These are phyloP conservation scores for Omphalea diandra DNA, from an alignment of 441 rosid species.

Conservation along the genomic window DNA sequence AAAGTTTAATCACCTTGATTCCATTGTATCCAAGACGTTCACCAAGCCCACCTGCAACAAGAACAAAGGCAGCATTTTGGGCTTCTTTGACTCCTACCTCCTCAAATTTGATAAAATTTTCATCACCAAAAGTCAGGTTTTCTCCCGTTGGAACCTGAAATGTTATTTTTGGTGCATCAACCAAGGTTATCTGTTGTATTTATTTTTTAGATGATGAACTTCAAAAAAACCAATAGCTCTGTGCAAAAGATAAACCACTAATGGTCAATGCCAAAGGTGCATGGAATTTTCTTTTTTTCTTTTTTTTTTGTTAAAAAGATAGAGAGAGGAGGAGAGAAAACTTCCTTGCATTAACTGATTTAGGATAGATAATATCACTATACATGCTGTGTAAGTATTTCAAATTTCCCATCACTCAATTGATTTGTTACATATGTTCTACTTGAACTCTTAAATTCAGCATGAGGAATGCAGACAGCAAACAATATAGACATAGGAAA, in stretches of 20 bases:
- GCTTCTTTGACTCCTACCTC: constrained; percentile 83
- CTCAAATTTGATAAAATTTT: constrained; percentile 66
- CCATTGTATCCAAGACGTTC: constrained; percentile 98
- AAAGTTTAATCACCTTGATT: constrained; percentile 59
- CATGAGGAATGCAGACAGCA: background rate
- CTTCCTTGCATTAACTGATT: too few relatives aligned
- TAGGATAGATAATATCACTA: too few relatives aligned
- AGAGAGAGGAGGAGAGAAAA: too few relatives aligned
- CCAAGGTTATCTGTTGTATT: background rate
- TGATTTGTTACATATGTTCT: background rate
- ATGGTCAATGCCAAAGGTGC: background rate
- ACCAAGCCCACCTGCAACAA: constrained; percentile 99
- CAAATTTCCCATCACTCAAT: background rate
- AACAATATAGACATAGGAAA: background rate
- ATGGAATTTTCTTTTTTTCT: too few relatives aligned
- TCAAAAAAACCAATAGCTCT: constrained; percentile 1
- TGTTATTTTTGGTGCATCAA: constrained; percentile 16
- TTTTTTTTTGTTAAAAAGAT: background rate
- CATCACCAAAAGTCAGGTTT: constrained; percentile 62
- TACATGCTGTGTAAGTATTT: background rate
- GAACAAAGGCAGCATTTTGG: constrained; percentile 86
- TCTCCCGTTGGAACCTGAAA: constrained; percentile 93
- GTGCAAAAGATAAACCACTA: background rate
- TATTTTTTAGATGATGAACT: background rate
- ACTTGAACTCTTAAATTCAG: background rate